Percentiles rank a stretch among this genome's conserved stretches.
Evolutionary conservation across 2,329 filamentous ascomycete species (phyloP).

Genomic region (Xylaria sp.): DNA sequence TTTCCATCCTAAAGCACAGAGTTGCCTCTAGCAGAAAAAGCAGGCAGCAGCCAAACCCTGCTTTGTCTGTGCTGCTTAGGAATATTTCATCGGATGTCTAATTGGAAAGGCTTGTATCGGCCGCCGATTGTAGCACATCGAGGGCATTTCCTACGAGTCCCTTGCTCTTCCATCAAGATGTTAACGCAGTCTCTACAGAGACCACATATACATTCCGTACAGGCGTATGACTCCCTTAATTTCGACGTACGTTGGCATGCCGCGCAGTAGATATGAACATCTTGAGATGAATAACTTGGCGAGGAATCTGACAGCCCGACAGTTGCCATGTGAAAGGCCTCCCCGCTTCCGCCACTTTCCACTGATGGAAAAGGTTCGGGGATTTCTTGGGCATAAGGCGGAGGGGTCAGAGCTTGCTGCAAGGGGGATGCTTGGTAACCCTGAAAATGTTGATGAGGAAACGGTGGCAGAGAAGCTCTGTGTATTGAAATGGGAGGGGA

Average conservation of each 20-base stretch:
- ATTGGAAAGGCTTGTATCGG: constrained; percentile 84
- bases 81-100: constrained; percentile 75
- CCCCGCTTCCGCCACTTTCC: constrained; percentile 78
- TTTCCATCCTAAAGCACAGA: neutral
- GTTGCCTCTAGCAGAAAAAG: neutral
- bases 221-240: constrained; percentile 87
- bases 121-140: constrained; percentile 82
- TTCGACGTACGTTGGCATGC: constrained; percentile 82
- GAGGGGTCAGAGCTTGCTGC: constrained; percentile 89
- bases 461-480: constrained; percentile 69
- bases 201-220: constrained; percentile 95
- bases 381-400: constrained; percentile 72
- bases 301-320: constrained; percentile 76
- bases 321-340: constrained; percentile 76
- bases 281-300: constrained; percentile 75
- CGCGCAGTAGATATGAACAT: constrained; percentile 91
- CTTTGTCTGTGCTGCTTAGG: neutral
- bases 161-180: constrained; percentile 79
- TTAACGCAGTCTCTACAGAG: constrained; percentile 90
- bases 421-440: constrained; percentile 90
- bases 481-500: constrained; percentile 73
- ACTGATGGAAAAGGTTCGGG: constrained; percentile 89
- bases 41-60: neutral
- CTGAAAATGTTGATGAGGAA: constrained; percentile 69
- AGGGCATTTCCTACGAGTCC: constrained; percentile 80